Conservation (phyloP, 2,329 filamentous ascomycete genomes). For the Tolypocladium ovalisporum region DNA sequence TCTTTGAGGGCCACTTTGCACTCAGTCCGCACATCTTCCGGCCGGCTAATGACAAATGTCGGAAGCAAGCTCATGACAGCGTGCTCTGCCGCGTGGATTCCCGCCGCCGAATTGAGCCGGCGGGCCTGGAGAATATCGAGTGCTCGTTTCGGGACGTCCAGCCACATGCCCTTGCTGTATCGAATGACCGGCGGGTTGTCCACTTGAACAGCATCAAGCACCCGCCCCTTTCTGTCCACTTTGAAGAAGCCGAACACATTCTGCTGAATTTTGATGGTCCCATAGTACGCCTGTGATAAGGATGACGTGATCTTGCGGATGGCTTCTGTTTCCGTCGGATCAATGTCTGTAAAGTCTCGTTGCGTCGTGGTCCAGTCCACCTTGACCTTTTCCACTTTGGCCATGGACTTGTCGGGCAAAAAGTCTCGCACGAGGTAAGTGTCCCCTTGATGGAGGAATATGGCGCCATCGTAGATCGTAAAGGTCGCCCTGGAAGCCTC, state of each 20-base stretch:
- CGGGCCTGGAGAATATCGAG: conserved; percentile 67
- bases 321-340: conserved; percentile 83
- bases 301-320: conserved; percentile 60
- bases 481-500: conserved; percentile 92
- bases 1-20: conserved; percentile 87
- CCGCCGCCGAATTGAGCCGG: conserved; percentile 70
- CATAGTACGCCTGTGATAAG: conserved; percentile 67
- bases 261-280: conserved; percentile 73
- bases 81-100: conserved; percentile 92
- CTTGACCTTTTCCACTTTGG: conserved; percentile 77
- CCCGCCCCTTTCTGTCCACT: conserved; percentile 72
- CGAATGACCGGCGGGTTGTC: conserved; percentile 87
- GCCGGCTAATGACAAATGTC: conserved; percentile 80
- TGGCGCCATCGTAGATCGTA: conserved; percentile 91
- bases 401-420: conserved; percentile 66
- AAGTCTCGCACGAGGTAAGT: conserved; percentile 90
- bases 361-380: conserved; percentile 95
- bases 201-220: conserved; percentile 85
- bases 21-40: conserved; percentile 86
- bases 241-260: conserved; percentile 97
- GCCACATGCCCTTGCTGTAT: conserved; percentile 84
- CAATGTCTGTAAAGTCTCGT: conserved; percentile 87
- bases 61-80: conserved; percentile 79
- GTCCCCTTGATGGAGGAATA: conserved; percentile 92
- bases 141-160: conserved; percentile 73